These are phyloP conservation scores for Rhodotorula toruloides DNA, from an alignment of 768 basidiomycete species.

Conservation along the genomic window DNA sequence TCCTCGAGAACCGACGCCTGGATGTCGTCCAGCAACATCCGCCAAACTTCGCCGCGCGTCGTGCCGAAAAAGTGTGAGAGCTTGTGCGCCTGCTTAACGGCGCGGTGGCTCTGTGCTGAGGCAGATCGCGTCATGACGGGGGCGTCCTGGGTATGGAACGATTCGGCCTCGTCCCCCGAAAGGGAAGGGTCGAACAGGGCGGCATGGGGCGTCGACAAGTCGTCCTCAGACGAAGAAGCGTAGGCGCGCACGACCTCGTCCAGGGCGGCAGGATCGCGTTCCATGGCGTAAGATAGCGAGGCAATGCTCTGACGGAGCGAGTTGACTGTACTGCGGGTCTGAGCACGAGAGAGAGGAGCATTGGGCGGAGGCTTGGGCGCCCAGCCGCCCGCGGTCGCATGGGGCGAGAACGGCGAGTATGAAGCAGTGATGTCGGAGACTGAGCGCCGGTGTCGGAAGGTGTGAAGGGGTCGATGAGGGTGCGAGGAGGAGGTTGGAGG, in stretches of 20 bases:
- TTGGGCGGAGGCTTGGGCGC: not conserved
- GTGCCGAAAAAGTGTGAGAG: conserved; percentile 30
- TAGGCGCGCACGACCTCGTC: conserved; percentile 23
- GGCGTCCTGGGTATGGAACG: not conserved
- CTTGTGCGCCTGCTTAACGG: conserved; percentile 32
- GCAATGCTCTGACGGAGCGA: conserved; percentile 28
- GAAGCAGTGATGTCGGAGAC: conserved; percentile 6
- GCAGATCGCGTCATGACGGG: not conserved
- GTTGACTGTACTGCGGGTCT: not conserved
- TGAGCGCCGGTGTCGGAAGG: conserved; percentile 11
- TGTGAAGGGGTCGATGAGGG: not conserved
- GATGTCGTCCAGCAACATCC: conserved; percentile 27
- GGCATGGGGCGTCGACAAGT: no score
- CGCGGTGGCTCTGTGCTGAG: not conserved
- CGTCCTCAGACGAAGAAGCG: not conserved
- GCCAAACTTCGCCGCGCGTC: conserved; percentile 34
- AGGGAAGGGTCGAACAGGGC: no score
- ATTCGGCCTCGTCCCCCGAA: not conserved
- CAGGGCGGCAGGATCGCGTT: conserved; percentile 25
- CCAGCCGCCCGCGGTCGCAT: not conserved
- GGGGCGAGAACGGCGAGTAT: not conserved
- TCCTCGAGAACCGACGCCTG: conserved; percentile 21
- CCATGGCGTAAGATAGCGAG: conserved; percentile 21
- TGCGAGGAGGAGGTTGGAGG: not conserved
- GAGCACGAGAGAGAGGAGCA: not conserved